phyloP scores from a whole-genome alignment of 225 moss, liverwort and hornwort species.

The Physcomitrium patens region DNA sequence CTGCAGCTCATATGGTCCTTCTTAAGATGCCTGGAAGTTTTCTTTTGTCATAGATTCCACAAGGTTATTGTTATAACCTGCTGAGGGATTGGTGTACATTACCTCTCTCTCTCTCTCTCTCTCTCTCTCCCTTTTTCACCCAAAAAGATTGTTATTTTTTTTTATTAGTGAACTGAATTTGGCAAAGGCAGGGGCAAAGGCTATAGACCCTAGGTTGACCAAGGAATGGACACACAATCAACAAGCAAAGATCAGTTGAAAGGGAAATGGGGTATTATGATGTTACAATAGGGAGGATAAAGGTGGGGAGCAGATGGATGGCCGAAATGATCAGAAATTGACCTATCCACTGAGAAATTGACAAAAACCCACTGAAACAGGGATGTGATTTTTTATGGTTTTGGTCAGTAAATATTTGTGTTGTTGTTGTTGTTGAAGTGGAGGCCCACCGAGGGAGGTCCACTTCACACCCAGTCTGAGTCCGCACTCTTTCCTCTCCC shows the following conservation, averaged over 20 bases:
- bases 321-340: slow-evolving; percentile 35
- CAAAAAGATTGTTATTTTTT: too few relatives aligned
- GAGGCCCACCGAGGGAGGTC: slow-evolving; percentile 7
- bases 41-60: too few relatives aligned
- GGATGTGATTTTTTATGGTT: background rate
- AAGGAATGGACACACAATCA: background rate
- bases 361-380: slow-evolving; percentile 7
- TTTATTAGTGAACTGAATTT: too few relatives aligned
- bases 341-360: slow-evolving; percentile 28
- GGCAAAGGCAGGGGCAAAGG: too few relatives aligned
- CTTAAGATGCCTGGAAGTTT: too few relatives aligned
- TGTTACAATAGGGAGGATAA: slow-evolving; percentile 23
- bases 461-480: background rate
- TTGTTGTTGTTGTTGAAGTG: background rate
- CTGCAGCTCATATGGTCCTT: too few relatives aligned
- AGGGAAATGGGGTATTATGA: background rate
- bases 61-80: too few relatives aligned
- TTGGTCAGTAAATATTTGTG: too few relatives aligned
- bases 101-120: too few relatives aligned
- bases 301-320: background rate
- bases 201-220: slow-evolving; percentile 39
- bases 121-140: too few relatives aligned
- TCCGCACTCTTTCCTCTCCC: background rate
- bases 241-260: background rate
- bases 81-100: too few relatives aligned